Evolutionary conservation across 2,329 filamentous ascomycete species (phyloP).

Genomic region (Xylariomycetidae sp.): DNA sequence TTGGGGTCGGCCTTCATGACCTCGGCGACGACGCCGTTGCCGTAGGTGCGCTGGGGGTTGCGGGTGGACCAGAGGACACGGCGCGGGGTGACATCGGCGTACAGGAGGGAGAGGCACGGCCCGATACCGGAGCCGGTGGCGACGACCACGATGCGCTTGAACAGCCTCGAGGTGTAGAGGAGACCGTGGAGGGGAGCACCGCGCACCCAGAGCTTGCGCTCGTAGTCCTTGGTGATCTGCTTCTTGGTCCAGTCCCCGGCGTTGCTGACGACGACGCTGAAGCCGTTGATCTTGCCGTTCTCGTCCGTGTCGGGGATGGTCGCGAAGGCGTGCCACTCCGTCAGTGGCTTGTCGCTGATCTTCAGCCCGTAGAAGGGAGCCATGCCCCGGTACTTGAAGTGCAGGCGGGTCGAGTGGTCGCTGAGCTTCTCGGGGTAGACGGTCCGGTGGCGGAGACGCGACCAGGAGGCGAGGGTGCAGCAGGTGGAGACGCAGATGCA

Average conservation of each 20-base stretch:
- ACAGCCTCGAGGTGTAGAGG: conserved; percentile 62
- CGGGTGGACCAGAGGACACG: conserved; percentile 68
- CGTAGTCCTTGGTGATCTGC: conserved; percentile 58
- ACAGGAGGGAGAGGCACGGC: conserved; percentile 61
- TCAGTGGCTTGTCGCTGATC: conserved; percentile 58
- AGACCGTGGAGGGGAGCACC: conserved; percentile 66
- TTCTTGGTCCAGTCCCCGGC: conserved; percentile 73
- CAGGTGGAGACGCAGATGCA: conserved; percentile 60
- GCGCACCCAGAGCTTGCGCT: conserved; percentile 59
- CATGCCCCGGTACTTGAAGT: conserved; percentile 61
- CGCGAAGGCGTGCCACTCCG: conserved; percentile 74
- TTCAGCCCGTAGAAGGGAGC: conserved; percentile 54
- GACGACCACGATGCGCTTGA: conserved; percentile 60
- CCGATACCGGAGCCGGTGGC: conserved; percentile 72
- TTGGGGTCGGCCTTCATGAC: conserved; percentile 54
- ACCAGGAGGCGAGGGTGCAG: conserved; percentile 69
- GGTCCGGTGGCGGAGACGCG: conserved; percentile 61
- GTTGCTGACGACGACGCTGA: conserved; percentile 66
- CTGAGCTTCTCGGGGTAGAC: conserved; percentile 67
- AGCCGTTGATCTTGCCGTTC: conserved; percentile 44
- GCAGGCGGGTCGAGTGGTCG: conserved; percentile 65
- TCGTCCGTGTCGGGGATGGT: conserved; percentile 58
- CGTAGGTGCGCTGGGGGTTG: conserved; percentile 59
- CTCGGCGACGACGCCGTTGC: conserved; percentile 47
- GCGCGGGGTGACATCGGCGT: conserved; percentile 41